Evolutionary conservation across 169 alveolate species (phyloP).

Genomic region (Eimeria mitis): DNA sequence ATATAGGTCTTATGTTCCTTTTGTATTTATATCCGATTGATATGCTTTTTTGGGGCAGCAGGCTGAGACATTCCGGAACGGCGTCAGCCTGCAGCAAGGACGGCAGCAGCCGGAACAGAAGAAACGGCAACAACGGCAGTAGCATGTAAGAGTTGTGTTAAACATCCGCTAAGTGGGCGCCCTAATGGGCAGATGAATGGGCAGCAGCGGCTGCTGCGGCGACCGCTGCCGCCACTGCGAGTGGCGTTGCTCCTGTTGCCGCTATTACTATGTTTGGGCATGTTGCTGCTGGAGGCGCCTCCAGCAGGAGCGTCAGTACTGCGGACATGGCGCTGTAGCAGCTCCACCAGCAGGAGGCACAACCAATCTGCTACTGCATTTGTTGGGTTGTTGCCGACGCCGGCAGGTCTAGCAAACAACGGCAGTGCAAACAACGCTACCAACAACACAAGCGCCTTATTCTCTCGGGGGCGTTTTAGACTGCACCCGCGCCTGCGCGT

Average conservation of each 20-base stretch:
- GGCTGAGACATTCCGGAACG: not conserved
- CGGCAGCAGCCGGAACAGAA: not conserved
- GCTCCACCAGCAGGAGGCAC: not conserved
- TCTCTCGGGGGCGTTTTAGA: slow-evolving; percentile 47
- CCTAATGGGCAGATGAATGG: slow-evolving; percentile 66
- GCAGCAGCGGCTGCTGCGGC: slow-evolving; percentile 75
- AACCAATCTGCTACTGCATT: not conserved
- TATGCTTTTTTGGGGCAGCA: not conserved
- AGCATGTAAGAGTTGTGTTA: not conserved
- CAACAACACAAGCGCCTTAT: slow-evolving; percentile 29
- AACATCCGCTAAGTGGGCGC: not conserved
- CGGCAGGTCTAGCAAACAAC: not conserved
- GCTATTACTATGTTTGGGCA: not conserved
- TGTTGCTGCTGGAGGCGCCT: slow-evolving; percentile 5
- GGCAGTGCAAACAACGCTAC: not conserved
- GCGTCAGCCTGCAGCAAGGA: not conserved
- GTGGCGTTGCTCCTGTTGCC: not conserved
- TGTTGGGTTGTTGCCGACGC: slow-evolving; percentile 13
- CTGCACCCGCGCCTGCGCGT: slow-evolving; percentile 76
- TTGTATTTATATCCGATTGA: not conserved
- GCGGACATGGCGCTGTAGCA: not conserved
- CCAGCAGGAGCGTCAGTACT: slow-evolving; percentile 7
- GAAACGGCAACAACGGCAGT: not conserved
- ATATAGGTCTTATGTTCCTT: not conserved
- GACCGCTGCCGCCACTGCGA: slow-evolving; percentile 14